Base-by-base conservation (phyloP, 1,284 basidiomycete genomes). In the Cutaneotrichosporon cavernicola region DNA sequence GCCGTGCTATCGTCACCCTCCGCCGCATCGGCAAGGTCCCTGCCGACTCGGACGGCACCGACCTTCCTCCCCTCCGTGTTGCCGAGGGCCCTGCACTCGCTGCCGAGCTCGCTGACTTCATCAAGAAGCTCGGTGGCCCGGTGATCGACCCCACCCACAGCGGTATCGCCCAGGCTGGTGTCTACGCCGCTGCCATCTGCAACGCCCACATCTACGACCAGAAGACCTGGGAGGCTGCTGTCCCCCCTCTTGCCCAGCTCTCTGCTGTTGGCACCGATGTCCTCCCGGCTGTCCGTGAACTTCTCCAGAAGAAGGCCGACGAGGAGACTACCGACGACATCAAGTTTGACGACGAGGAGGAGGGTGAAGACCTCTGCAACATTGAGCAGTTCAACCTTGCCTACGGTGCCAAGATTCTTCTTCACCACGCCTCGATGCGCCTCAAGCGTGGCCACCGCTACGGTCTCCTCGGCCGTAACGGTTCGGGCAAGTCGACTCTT, bases 371-470 rank as follows among this genome's bases (percentile, higher is more conserved):
- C 79, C 86, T 97, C 76, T 97, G 94, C 86, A 96, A 97, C 86
- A 80, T 80, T 71, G 78, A 78, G 69, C 76, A 95, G 90, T 86
- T 92, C 94, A 82, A 97, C 95, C 87, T 96, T 92, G 95, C 95
- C 66, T 97, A 97, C 81, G 95, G 94, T 89, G 94, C 94, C 80
- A 97, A 97, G 87, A 97, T 97, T 76, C 82, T 97, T 74, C 88
- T 97, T 79, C 97, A 97, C 86, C 96, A 93, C 61, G 94, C 95
- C 70, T 90, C 86, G 69, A 90, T 97, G 80, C 92, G 94, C 79
- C 89, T 97, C 81, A 97, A 97, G 87, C 93, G 95, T 84, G 95
- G 94, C 66, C 92, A 97, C 85, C 93, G 95, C 80, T 97, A 97
- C 82, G 94, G 94, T 88, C 89, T 97, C 57, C 95, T 92, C 82